Conservation (phyloP, 225 moss, liverwort and hornwort species). For the Asterella californica region DNA sequence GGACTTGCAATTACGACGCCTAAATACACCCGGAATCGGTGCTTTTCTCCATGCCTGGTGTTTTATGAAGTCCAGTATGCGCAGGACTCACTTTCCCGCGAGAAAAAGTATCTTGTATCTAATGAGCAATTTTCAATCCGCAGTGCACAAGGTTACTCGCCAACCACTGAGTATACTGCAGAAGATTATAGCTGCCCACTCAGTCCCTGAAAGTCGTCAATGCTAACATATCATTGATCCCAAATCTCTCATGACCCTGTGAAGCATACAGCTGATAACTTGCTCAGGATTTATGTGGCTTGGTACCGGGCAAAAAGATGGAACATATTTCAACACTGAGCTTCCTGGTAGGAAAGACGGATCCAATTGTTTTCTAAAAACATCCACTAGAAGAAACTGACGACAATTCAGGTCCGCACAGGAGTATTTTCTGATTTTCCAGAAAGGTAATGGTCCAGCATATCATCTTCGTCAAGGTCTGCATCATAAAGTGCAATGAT, state of each 20-base stretch:
- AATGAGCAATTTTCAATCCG: not conserved
- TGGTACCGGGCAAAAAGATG: not conserved
- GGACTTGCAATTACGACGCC: not conserved
- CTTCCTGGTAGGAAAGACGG: not conserved
- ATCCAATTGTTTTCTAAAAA: not conserved
- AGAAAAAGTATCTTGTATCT: not conserved
- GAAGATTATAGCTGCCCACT: not conserved
- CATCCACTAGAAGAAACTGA: not conserved
- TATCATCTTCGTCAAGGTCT: conserved; percentile 75
- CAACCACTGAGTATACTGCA: not conserved
- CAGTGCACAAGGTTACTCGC: not conserved
- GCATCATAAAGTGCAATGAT: conserved; percentile 18
- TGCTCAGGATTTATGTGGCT: not conserved
- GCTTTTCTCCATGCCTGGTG: not conserved
- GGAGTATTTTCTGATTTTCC: conserved; percentile 60
- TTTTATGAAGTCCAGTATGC: not conserved
- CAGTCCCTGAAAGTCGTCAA: not conserved
- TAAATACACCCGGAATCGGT: too few relatives aligned
- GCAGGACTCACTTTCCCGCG: not conserved
- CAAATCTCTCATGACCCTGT: not conserved
- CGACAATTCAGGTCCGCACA: conserved; percentile 35
- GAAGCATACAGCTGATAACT: not conserved
- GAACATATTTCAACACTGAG: not conserved
- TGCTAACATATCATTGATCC: not conserved
- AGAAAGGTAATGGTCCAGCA: conserved; percentile 83